A percentile compares a stretch with the other conserved stretches of the same genome.
These are phyloP conservation scores for Botryosphaeria dothidea DNA, from an alignment of 2,329 filamentous ascomycete genomes.

Conservation along the genomic window DNA sequence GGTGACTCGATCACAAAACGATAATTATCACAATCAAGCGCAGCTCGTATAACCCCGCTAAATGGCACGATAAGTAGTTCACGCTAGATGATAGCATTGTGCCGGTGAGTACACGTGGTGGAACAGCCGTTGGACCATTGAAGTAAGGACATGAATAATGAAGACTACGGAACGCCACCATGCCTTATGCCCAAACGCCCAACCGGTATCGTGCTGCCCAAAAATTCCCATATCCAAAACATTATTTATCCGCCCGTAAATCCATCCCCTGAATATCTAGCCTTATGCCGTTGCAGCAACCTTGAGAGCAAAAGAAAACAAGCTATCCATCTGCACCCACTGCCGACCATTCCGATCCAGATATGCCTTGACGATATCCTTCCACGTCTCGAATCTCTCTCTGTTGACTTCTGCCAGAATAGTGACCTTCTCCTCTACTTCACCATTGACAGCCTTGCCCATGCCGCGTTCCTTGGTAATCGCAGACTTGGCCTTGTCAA, in stretches of 20 bases:
- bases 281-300: neutral
- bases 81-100: neutral
- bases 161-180: neutral
- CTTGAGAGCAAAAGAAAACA: conserved; percentile 67
- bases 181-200: neutral
- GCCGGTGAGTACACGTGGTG: neutral
- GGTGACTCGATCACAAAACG: neutral
- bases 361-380: conserved; percentile 77
- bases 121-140: neutral
- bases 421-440: conserved; percentile 61
- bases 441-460: conserved; percentile 38
- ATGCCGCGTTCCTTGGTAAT: conserved; percentile 36
- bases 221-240: neutral
- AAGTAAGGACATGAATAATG: neutral
- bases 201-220: neutral
- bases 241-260: neutral
- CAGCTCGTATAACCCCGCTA: neutral
- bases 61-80: too few species aligned
- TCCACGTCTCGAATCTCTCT: conserved; percentile 72
- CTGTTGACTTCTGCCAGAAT: conserved; percentile 83
- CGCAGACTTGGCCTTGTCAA: conserved; percentile 63
- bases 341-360: conserved; percentile 86
- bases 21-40: neutral
- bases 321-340: conserved; percentile 90
- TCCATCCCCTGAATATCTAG: neutral